phyloP scores from a whole-genome alignment of 2,329 filamentous ascomycete genomes.

The Canariomyces notabilis region DNA sequence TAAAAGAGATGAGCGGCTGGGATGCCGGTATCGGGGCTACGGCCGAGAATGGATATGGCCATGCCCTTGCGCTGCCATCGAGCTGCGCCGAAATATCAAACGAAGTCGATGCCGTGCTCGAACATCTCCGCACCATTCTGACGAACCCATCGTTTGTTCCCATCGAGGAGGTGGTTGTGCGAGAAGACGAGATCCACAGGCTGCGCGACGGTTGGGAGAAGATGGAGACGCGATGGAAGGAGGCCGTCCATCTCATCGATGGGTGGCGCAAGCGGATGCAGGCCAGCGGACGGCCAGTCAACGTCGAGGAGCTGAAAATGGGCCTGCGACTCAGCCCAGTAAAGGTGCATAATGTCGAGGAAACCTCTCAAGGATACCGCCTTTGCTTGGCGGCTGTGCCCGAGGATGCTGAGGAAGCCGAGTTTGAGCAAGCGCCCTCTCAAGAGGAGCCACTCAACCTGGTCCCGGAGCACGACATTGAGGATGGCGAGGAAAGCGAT shows the following conservation, averaged over 20 bases:
- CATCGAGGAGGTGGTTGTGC: slow-evolving; percentile 86
- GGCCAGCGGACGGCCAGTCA: slow-evolving; percentile 62
- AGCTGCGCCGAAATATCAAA: slow-evolving; percentile 61
- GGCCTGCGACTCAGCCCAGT: slow-evolving; percentile 61
- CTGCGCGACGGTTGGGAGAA: slow-evolving; percentile 84
- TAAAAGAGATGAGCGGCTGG: slow-evolving; percentile 65
- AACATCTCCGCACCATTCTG: slow-evolving; percentile 75
- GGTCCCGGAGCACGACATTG: slow-evolving; percentile 32
- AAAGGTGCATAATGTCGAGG: slow-evolving; percentile 47
- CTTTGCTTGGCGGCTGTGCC: slow-evolving; percentile 41
- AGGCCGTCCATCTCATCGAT: slow-evolving; percentile 86
- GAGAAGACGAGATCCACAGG: slow-evolving; percentile 83
- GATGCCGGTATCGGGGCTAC: slow-evolving; percentile 27
- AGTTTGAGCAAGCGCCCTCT: slow-evolving; percentile 27
- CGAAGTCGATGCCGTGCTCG: slow-evolving; percentile 72
- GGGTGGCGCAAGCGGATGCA: slow-evolving; percentile 83
- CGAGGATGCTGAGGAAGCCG: slow-evolving; percentile 38
- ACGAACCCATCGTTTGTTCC: slow-evolving; percentile 96
- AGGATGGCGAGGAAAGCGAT: slow-evolving; percentile 32
- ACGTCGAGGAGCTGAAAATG: slow-evolving; percentile 62
- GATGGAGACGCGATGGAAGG: slow-evolving; percentile 87
- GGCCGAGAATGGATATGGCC: slow-evolving; percentile 22
- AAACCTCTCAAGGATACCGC: slow-evolving; percentile 37
- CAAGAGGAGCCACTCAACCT: slow-evolving; percentile 37
- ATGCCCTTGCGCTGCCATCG: slow-evolving; percentile 32